These are phyloP conservation scores for Hemerocallis citrina DNA, from an alignment of 106 monocot species.

Conservation along the genomic window DNA sequence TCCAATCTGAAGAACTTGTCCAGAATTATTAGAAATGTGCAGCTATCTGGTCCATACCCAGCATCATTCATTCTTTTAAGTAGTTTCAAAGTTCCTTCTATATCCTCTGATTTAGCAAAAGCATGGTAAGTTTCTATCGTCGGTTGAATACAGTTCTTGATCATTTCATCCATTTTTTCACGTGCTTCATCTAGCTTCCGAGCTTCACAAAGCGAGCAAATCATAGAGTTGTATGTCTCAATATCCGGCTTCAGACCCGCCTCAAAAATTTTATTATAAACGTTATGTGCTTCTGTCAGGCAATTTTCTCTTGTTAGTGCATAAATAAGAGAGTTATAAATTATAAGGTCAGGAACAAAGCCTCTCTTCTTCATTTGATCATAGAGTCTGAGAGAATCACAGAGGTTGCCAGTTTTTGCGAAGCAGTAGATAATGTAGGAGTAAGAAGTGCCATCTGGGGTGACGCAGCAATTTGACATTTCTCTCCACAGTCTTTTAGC, in stretches of 20 bases:
- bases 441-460: slow-evolving; percentile 70
- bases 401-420: slow-evolving; percentile 69
- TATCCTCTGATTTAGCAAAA: slow-evolving; percentile 42
- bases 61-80: slow-evolving; percentile 52
- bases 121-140: slow-evolving; percentile 65
- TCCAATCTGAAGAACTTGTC: slow-evolving; percentile 48
- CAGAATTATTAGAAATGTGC: slow-evolving; percentile 51
- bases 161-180: slow-evolving; percentile 50
- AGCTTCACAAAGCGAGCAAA: slow-evolving; percentile 73
- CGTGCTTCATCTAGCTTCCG: slow-evolving; percentile 60
- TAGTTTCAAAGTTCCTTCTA: slow-evolving; percentile 39
- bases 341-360: slow-evolving; percentile 45
- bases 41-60: slow-evolving; percentile 33
- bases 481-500: slow-evolving; percentile 92
- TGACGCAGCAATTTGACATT: slow-evolving; percentile 75
- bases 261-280: slow-evolving; percentile 48
- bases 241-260: slow-evolving; percentile 45
- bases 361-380: slow-evolving; percentile 92
- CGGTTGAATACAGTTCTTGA: slow-evolving; percentile 34
- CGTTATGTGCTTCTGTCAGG: slow-evolving; percentile 44
- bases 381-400: slow-evolving; percentile 66
- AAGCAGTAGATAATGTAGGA: slow-evolving; percentile 63
- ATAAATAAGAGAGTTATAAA: slow-evolving; percentile 77
- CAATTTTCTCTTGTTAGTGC: slow-evolving; percentile 61
- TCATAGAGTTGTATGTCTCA: slow-evolving; percentile 63